A percentile compares a stretch with the other conserved stretches of the same genome.
Evolutionary conservation across 2,329 filamentous ascomycete genomes (phyloP).

Genomic region (Talaromyces sp.): DNA sequence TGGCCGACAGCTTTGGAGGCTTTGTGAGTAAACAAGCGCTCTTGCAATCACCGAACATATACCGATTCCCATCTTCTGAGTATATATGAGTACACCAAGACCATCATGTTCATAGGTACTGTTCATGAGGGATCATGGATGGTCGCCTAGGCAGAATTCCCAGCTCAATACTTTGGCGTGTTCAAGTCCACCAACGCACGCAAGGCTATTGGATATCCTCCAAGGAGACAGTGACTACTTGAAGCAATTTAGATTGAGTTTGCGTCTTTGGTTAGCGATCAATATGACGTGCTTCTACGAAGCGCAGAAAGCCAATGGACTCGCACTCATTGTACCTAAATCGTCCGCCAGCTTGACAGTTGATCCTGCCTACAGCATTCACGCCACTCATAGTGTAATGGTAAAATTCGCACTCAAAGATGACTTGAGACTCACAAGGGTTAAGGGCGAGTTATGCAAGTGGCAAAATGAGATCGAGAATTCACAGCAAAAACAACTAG

Average conservation of each 20-base stretch:
- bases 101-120: constrained; percentile 38
- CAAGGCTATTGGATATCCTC: background rate
- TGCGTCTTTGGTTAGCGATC: background rate
- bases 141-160: constrained; percentile 35
- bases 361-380: background rate
- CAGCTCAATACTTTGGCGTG: constrained; percentile 22
- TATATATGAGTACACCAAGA: constrained; percentile 31
- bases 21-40: constrained; percentile 38
- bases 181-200: constrained; percentile 20
- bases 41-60: constrained; percentile 30
- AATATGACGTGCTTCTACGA: background rate
- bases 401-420: background rate
- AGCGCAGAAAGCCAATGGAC: too few relatives aligned
- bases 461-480: background rate
- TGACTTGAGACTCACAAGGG: background rate
- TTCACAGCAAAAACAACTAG: background rate
- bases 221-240: background rate
- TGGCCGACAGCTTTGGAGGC: constrained; percentile 30
- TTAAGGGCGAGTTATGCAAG: background rate
- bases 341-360: background rate
- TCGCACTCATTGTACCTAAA: too few relatives aligned
- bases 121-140: constrained; percentile 34
- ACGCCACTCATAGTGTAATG: background rate
- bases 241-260: background rate
- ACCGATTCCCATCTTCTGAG: constrained; percentile 28